Evolutionary conservation across 805 yeast genomes (phyloP).

Genomic region (Schizosaccharomyces japonicus): DNA sequence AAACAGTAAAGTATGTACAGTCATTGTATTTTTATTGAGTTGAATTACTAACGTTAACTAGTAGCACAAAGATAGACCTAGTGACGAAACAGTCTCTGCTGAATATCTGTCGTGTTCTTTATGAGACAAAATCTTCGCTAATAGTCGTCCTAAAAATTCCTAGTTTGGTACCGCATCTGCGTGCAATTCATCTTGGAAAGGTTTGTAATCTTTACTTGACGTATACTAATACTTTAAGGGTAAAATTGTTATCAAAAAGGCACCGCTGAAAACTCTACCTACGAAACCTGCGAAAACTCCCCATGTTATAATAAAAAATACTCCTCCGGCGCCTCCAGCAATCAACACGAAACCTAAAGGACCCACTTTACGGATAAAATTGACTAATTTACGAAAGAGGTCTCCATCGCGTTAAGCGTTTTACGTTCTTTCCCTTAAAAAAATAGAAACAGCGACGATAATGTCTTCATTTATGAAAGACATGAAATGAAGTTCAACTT

Average conservation of each 20-base stretch:
- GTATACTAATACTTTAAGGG: neutral
- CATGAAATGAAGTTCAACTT: no score
- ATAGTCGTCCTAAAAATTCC: slow-evolving; percentile 46
- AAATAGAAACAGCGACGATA: no score
- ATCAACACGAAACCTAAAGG: neutral
- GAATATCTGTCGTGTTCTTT: slow-evolving; percentile 41
- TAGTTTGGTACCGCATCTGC: slow-evolving; percentile 33
- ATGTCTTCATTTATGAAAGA: no score
- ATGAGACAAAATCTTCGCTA: slow-evolving; percentile 33
- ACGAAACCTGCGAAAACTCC: neutral
- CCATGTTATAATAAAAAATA: neutral
- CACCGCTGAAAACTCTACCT: neutral
- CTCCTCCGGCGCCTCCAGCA: neutral
- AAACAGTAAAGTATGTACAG: slow-evolving; percentile 20
- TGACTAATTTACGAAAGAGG: neutral
- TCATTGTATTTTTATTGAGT: no score
- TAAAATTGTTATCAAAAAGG: slow-evolving; percentile 1
- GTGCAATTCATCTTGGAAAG: slow-evolving; percentile 29
- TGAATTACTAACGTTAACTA: neutral
- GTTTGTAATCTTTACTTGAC: slow-evolving; percentile 10
- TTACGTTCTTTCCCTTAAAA: no score
- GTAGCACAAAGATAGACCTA: slow-evolving; percentile 35
- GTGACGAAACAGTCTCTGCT: slow-evolving; percentile 38
- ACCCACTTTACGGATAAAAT: neutral
- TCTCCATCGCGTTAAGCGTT: no score